Base-by-base conservation (phyloP, 2,329 filamentous ascomycete species). In the Lachnellula hyalina region DNA sequence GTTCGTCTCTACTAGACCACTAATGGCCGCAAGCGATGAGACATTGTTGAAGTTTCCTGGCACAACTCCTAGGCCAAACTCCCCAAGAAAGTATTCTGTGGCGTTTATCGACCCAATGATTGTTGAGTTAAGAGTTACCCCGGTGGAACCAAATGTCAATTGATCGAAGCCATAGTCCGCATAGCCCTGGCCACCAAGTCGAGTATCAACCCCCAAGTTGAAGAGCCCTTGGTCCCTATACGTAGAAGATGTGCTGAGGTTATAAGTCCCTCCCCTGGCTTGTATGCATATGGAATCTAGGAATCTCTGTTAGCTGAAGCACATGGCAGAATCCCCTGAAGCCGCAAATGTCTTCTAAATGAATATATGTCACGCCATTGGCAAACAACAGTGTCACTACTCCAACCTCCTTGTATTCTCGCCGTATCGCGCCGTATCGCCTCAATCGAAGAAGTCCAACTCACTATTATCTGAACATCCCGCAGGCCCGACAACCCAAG, bases 401-500 rank as follows among this genome's bases (percentile, higher is more conserved):
- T 23, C 17, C 21, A 44, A 32, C 28, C 28, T 32, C 28, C 28
- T 32, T 2, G 28, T 12, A 32, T 32, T 3, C 28, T 32, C 28
- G 28, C 28, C 28, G 28, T 11, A 32, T 32, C 28, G 28, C 28
- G 19, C n/a, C n/a, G 15, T 15, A 40, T 28, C 46, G 32, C 21
- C 19, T 19, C 25, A 48, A 48, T 38, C 32, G 23, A 40, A 48
- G 53, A 46, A 9, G 5, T 32, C 21, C 46, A 64, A 59, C 54
- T 67, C 59, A 47, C 68, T 66, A 50, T 56, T 54, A 9, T 66
- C 57, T 8, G 67, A 62, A 58, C 83, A 87, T 53, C 82, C 84
- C 55, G 77, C 74, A 1, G 77, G 73, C 51, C 84, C 77, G 40
- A 90, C 74, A 3, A 83, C 78, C 86, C 86, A 90, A 44, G 86